Evolutionary conservation across 2,329 filamentous ascomycete genomes (phyloP), one percentile per base, ranked within the genome.

Genomic region (Davidsoniella virescens): DNA sequence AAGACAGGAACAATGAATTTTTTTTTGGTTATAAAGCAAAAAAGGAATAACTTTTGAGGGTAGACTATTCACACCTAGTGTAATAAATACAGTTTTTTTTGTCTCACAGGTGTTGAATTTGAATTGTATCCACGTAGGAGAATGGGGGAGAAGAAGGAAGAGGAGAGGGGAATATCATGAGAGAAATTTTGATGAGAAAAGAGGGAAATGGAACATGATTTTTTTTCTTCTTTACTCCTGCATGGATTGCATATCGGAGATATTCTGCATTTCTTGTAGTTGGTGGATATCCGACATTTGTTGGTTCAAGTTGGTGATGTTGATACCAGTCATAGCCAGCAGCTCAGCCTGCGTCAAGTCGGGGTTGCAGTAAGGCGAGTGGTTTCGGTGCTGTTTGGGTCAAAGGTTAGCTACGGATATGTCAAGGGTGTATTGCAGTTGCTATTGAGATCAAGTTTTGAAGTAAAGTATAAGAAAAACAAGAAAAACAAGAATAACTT

Each of bases 401-500:
- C 16, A 33, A 12, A 12, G 16, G 50, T 49, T 39, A 48, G 41
- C 5, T 16, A 23, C 36, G 8, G 37, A n/a, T 18, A 26, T 29
- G 18, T 17, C 16, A 37, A 16, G n/a, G 9, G 6, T 26, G 14
- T 8, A 14, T 44, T 33, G 29, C 5, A 33, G 29, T 33, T 38
- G 38, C 20, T 16, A 23, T 38, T 17, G 25, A 9, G 29, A 33
- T 33, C n/a, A 47, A 14, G 20, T n/a, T 40, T 14, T n/a, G 5
- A 7, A 12, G 29, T 10, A 41, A 45, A 41, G n/a, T 20, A 23
- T 26, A 44, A 17, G 25, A n/a, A 49, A 18, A 36, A 17, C 4
- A 29, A 16, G 20, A 33, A 23, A n/a, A n/a, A n/a, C n/a, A n/a
- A n/a, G n/a, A n/a, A 7, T 25, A 14, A 67, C 77, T 66, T 67